Evolutionary conservation across 805 yeast genomes (phyloP).

Genomic region (Ogataea methylovora): DNA sequence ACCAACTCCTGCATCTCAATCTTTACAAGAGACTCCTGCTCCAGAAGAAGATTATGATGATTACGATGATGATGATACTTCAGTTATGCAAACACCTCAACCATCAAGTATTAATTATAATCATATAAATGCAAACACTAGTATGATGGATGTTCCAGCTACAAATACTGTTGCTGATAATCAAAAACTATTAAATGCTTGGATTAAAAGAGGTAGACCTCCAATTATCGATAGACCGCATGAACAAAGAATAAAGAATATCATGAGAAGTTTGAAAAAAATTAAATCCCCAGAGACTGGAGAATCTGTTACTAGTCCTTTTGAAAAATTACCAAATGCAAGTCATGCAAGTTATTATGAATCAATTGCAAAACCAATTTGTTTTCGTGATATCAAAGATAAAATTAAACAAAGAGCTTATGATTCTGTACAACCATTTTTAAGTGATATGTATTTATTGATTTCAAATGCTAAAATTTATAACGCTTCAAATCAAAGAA

Average conservation of each 20-base stretch:
- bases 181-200: conserved; percentile 16
- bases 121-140: not conserved
- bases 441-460: conserved; percentile 69
- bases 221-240: conserved; percentile 87
- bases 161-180: conserved; percentile 11
- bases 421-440: conserved; percentile 63
- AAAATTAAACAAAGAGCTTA: conserved; percentile 83
- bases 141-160: not conserved
- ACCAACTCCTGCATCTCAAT: conserved; percentile 6
- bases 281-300: conserved; percentile 45
- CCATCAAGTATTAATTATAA: not conserved
- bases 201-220: conserved; percentile 80
- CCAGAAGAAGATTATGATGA: conserved; percentile 6
- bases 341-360: conserved; percentile 47
- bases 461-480: conserved; percentile 66
- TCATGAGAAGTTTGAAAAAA: conserved; percentile 74
- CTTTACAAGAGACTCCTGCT: conserved; percentile 12
- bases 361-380: conserved; percentile 50
- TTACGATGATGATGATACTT: conserved; percentile 11
- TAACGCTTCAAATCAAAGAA: conserved; percentile 49
- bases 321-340: conserved; percentile 79
- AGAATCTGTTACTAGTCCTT: conserved; percentile 46
- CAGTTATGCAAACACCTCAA: conserved; percentile 1
- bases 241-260: conserved; percentile 85
- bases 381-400: conserved; percentile 67